Percentiles rank a stretch among this genome's conserved stretches.
phyloP scores from a whole-genome alignment of 1,284 basidiomycete genomes.

The Naganishia liquefaciens region DNA sequence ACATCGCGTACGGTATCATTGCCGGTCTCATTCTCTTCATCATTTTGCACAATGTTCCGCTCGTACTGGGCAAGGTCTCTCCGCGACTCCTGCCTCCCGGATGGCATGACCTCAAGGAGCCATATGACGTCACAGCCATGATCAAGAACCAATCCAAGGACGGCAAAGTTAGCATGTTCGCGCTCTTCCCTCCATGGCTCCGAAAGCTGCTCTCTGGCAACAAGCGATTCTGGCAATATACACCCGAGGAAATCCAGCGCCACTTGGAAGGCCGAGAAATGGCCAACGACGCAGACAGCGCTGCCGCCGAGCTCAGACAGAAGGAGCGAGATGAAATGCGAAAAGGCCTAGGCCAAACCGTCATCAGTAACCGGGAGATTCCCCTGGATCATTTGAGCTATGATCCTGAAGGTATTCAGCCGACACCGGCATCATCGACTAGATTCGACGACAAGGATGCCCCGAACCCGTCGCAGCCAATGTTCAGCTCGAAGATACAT shows the following conservation, averaged over 20 bases:
- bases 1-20: conserved; percentile 85
- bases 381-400: conserved; percentile 19
- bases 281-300: conserved; percentile 36
- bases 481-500: conserved; percentile 22
- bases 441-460: conserved; percentile 26
- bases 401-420: conserved; percentile 23
- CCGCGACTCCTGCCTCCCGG: conserved; percentile 67
- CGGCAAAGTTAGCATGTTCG: conserved; percentile 34
- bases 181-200: conserved; percentile 70
- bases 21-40: conserved; percentile 72
- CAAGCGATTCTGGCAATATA: conserved; percentile 45
- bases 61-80: conserved; percentile 61
- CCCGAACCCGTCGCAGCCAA: background rate
- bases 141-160: conserved; percentile 35
- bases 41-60: conserved; percentile 71
- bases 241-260: conserved; percentile 42
- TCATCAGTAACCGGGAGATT: conserved; percentile 11
- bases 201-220: conserved; percentile 51
- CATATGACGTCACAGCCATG: conserved; percentile 40
- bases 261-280: conserved; percentile 40
- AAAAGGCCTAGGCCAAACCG: conserved; percentile 33
- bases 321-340: conserved; percentile 41
- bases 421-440: conserved; percentile 23
- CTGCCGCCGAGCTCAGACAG: conserved; percentile 40
- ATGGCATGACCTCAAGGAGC: conserved; percentile 48